Conservation (phyloP, 179 eudicot genomes). For the Nepenthes alata region DNA sequence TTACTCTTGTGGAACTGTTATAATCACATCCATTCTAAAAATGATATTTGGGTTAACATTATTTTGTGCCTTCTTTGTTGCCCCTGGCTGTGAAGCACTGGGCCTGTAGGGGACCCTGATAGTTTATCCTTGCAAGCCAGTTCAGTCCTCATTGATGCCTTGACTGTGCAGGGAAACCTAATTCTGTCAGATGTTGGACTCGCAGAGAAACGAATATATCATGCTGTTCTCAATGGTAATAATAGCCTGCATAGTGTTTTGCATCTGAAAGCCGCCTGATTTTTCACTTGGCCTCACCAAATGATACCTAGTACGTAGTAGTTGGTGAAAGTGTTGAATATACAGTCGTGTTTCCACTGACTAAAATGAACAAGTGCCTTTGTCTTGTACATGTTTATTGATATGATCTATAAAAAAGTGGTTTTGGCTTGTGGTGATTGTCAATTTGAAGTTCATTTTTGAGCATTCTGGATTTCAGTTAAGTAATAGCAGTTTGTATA, state of each 20-base stretch:
- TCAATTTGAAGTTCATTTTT: not conserved
- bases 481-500: too few species aligned
- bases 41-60: too few species aligned
- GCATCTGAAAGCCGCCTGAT: constrained; percentile 92
- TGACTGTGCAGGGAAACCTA: constrained; percentile 57
- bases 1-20: too few species aligned
- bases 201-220: constrained; percentile 93
- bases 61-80: too few species aligned
- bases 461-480: not conserved
- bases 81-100: too few species aligned
- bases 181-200: constrained; percentile 76
- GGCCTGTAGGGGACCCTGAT: too few species aligned
- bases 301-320: constrained; percentile 21
- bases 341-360: not conserved
- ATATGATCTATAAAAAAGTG: constrained; percentile 2
- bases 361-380: not conserved
- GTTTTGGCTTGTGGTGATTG: not conserved
- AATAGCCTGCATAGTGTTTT: constrained; percentile 66
- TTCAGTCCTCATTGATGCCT: not conserved
- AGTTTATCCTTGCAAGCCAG: too few species aligned
- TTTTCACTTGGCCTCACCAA: constrained; percentile 46
- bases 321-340: not conserved
- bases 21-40: too few species aligned
- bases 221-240: constrained; percentile 84
- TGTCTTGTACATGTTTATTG: not conserved